Base-by-base conservation (phyloP, 1,139 yeast genomes). In the Taphrina populina region DNA sequence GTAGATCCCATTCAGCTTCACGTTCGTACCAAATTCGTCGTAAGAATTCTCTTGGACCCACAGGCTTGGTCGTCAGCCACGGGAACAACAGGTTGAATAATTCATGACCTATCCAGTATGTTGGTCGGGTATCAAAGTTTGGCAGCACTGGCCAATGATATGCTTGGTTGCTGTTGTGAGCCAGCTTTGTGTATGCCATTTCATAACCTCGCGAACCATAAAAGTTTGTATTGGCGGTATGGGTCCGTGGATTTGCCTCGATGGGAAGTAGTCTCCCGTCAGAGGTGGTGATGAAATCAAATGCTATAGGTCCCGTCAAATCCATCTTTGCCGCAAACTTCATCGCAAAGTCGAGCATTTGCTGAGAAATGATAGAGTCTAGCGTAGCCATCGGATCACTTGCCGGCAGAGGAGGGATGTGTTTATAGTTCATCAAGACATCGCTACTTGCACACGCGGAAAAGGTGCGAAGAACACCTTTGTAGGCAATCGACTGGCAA, bases 21-120 rank as follows among this genome's bases (percentile, higher is more conserved):
- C 52, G 30, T 19, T 45, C 52, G 19, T 10, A 10, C 41, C 30
- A 24, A 13, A 45, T 7, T 8, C 52, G 40, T 6, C 20, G 3
- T 8, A 43, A 4, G 17, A 43, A 43, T 20, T 43, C 47, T 13
- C 26, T 43, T 15, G 32, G 6, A 1, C 47, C 47, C 29, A 43
- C 37, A 17, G 47, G 47, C 27, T 43, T 43, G 10, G 47, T 43
- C 29, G 47, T 43, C 29, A 30, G 19, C 29, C 29, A 43, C 6
- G 35, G 37, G 24, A 34, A 45, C 7, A 45, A 6, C 24, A 45
- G 21, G 34, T 45, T 35, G 52, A 45, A 45, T 15, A 45, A 33
- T 20, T 45, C 52, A 24, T 45, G 52, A 6, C 41, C 41, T 23
- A 45, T 45, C 52, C 52, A 45, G 23, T 45, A 45, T 11, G 52